phyloP scores from a whole-genome alignment of 1,284 basidiomycete species.

The Ceratobasidium sp. region DNA sequence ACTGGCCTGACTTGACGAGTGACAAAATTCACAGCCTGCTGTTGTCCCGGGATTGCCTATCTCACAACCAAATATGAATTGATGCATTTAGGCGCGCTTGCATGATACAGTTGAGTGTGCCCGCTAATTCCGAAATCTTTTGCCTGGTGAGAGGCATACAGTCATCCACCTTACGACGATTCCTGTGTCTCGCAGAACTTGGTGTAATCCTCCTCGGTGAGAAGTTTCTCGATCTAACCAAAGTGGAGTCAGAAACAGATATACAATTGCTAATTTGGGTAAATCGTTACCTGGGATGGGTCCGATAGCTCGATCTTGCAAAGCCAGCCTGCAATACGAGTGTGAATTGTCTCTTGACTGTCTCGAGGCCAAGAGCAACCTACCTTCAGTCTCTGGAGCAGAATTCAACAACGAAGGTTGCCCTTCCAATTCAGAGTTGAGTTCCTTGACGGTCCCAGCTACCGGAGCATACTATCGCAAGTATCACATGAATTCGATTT shows the following conservation, averaged over 20 bases:
- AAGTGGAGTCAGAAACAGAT: constrained; percentile 39
- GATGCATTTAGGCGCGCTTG: constrained; percentile 47
- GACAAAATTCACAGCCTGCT: constrained; percentile 14
- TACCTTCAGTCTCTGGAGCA: constrained; percentile 83
- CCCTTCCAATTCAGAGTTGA: constrained; percentile 75
- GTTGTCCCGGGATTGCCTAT: neutral
- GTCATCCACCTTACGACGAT: constrained; percentile 6
- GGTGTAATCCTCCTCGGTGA: constrained; percentile 81
- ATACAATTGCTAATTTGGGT: neutral
- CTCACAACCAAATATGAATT: neutral
- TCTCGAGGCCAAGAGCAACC: constrained; percentile 46
- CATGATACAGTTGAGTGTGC: constrained; percentile 10
- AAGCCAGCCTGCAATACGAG: constrained; percentile 78
- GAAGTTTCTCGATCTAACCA: constrained; percentile 69
- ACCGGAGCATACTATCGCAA: constrained; percentile 82
- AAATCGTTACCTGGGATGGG: constrained; percentile 66
- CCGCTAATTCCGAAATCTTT: constrained; percentile 24
- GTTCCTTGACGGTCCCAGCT: constrained; percentile 78
- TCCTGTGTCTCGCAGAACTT: constrained; percentile 61
- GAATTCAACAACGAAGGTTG: constrained; percentile 88
- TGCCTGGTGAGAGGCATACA: neutral
- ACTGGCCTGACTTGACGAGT: neutral
- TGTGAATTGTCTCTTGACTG: neutral
- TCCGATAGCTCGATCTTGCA: constrained; percentile 88
- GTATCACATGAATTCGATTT: constrained; percentile 49